phyloP scores from a whole-genome alignment of 176 grass and related monocot genomes.

The Bolboschoenus planiculmis region DNA sequence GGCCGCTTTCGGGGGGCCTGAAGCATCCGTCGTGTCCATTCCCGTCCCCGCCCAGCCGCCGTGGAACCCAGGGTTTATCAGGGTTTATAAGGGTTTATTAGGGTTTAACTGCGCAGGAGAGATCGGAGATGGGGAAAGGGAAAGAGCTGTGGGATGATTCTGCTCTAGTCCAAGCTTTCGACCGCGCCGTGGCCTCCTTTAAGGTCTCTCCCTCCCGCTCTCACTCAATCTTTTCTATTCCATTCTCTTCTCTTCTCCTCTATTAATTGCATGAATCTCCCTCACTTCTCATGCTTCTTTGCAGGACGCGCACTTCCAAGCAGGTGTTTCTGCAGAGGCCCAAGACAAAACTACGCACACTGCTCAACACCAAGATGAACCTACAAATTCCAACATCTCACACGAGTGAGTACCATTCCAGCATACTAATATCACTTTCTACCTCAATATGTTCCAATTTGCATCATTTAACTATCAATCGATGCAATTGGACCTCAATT shows the following conservation, averaged over 20 bases:
- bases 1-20: too few species aligned
- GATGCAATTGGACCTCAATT: background rate
- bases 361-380: background rate
- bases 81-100: background rate
- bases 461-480: background rate
- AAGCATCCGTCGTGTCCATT: too few species aligned
- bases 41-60: background rate
- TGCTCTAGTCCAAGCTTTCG: conserved; percentile 66
- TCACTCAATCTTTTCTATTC: background rate
- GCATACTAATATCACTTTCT: background rate
- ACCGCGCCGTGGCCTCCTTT: conserved; percentile 51
- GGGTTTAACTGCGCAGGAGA: background rate
- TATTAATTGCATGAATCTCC: background rate
- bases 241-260: too few species aligned
- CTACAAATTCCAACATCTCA: background rate
- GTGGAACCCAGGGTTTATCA: background rate
- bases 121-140: conserved; percentile 53
- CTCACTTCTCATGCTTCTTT: background rate
- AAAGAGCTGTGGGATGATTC: conserved; percentile 76
- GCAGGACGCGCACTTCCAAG: background rate
- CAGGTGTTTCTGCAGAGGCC: background rate
- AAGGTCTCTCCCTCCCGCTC: conserved; percentile 23
- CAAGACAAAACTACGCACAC: background rate
- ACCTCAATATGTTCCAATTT: background rate
- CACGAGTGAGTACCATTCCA: background rate